These are phyloP conservation scores for Colletotrichum sp. DNA, from an alignment of 2,329 filamentous ascomycete species.

Conservation along the genomic window DNA sequence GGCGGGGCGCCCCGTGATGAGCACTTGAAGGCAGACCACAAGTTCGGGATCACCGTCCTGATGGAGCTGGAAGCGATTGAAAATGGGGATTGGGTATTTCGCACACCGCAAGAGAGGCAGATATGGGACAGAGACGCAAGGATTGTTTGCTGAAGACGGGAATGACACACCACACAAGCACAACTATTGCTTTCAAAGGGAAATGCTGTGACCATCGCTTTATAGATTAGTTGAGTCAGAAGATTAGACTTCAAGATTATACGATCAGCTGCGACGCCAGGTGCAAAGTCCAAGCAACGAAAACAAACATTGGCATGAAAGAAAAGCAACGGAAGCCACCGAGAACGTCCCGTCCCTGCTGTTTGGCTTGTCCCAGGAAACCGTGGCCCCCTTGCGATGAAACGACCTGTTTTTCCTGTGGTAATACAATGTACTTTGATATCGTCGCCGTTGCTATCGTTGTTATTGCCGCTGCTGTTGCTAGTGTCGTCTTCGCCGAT, in stretches of 20 bases:
- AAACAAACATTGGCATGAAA: background rate
- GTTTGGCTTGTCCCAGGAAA: background rate
- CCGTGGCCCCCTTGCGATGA: too few relatives aligned
- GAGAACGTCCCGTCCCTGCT: background rate
- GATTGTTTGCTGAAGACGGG: background rate
- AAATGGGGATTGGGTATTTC: background rate
- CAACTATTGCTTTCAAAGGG: background rate
- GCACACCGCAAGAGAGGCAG: background rate
- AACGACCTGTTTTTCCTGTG: too few relatives aligned
- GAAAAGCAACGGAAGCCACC: background rate
- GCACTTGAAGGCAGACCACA: background rate
- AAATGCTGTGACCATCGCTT: background rate
- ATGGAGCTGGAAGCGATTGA: background rate
- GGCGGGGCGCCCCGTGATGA: background rate
- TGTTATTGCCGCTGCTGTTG: too few relatives aligned
- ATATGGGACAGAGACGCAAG: background rate
- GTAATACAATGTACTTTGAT: too few relatives aligned
- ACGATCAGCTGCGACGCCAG: background rate
- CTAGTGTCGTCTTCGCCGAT: too few relatives aligned
- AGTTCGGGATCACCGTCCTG: background rate
- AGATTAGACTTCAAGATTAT: background rate
- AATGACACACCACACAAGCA: background rate
- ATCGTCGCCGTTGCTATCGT: too few relatives aligned
- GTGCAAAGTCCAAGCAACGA: background rate
- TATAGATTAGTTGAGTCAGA: background rate